phyloP scores from a whole-genome alignment of 306 rosid species.

The Hylodesmum podocarpum region DNA sequence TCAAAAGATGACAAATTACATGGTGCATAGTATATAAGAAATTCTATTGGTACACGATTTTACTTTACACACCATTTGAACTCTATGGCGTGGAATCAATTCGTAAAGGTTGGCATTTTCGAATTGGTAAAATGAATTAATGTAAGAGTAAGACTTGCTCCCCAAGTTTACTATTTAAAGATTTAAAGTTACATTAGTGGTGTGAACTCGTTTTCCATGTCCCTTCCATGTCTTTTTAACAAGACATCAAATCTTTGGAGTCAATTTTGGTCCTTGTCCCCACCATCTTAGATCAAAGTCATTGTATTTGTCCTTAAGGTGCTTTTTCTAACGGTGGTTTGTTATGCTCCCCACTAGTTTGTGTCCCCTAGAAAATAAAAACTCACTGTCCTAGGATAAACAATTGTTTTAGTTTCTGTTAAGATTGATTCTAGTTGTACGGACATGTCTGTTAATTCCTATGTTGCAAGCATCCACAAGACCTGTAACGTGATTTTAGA shows the following conservation, averaged over 20 bases:
- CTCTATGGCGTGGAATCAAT: no score
- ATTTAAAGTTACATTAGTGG: no score
- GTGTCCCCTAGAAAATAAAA: background rate
- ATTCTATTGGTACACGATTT: no score
- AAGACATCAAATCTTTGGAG: background rate
- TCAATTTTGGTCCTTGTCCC: background rate
- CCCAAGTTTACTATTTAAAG: slow-evolving; percentile 11
- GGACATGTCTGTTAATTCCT: background rate
- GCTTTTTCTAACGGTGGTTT: background rate
- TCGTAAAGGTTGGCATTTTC: background rate
- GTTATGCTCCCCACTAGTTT: slow-evolving; percentile 30
- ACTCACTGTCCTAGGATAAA: background rate
- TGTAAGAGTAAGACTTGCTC: slow-evolving; percentile 4
- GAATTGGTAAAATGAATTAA: background rate
- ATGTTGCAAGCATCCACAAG: background rate
- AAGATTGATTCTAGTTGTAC: background rate
- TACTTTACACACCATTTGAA: no score
- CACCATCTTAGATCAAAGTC: background rate
- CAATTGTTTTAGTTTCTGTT: background rate
- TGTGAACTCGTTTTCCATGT: background rate
- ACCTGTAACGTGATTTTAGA: no score
- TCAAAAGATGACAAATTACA: no score
- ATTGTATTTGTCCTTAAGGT: no score
- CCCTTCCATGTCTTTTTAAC: background rate
- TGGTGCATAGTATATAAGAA: no score